Evolutionary conservation across 1,284 basidiomycete species (phyloP).

Genomic region (Kwoniella shivajii): DNA sequence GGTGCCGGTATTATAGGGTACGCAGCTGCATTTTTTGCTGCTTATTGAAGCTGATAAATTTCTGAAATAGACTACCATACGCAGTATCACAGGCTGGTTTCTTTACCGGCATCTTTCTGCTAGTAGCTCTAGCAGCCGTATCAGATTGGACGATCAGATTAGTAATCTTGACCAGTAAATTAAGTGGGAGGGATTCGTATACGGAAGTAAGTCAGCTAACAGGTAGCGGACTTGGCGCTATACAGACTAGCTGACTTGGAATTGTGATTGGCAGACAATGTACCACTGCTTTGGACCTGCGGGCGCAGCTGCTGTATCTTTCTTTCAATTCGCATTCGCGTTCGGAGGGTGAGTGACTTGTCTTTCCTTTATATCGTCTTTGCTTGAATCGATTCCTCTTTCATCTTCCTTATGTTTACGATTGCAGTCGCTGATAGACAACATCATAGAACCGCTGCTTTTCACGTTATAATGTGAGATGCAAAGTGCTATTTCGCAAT

Average conservation of each 20-base stretch:
- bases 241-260: not conserved
- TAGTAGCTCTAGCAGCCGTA: constrained; percentile 68
- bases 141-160: constrained; percentile 75
- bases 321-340: constrained; percentile 97
- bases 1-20: constrained; percentile 92
- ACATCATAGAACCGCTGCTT: constrained; percentile 89
- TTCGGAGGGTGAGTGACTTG: constrained; percentile 69
- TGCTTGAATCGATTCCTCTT: not conserved
- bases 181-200: constrained; percentile 89
- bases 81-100: constrained; percentile 91
- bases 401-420: too few relatives aligned
- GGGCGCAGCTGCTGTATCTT: constrained; percentile 87
- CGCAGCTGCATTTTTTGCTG: constrained; percentile 1
- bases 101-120: constrained; percentile 77
- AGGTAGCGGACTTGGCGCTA: not conserved
- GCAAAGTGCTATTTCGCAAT: not conserved
- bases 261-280: constrained; percentile 66
- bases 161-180: constrained; percentile 92
- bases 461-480: constrained; percentile 73
- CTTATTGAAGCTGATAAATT: not conserved
- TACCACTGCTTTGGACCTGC: constrained; percentile 86
- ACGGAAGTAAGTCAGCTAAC: constrained; percentile 64
- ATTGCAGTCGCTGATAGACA: too few relatives aligned
- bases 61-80: constrained; percentile 74
- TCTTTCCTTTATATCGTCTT: not conserved